A percentile compares a stretch with the other conserved stretches of the same genome.
Evolutionary conservation across 495 filamentous ascomycete species (phyloP).

Genomic region (Cetradonia linearis): DNA sequence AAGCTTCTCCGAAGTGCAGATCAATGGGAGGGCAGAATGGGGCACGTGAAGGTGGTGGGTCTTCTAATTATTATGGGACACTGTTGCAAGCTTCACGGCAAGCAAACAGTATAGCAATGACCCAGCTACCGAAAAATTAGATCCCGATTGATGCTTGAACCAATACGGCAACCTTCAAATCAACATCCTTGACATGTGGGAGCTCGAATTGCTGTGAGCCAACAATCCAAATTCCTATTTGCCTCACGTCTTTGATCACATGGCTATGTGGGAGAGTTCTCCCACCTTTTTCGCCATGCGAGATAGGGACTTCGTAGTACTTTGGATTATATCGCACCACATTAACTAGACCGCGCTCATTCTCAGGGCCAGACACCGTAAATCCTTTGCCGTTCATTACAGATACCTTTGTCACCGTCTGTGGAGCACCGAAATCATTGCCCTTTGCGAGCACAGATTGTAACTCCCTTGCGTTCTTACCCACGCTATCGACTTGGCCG

Average conservation of each 20-base stretch:
- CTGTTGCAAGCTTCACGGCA: neutral
- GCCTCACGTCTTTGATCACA: constrained; percentile 3
- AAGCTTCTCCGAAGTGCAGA: neutral
- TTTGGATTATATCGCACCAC: constrained; percentile 1
- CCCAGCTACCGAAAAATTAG: neutral
- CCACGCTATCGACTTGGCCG: constrained; percentile 6
- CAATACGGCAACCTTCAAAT: constrained; percentile 11
- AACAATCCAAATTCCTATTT: neutral
- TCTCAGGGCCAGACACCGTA: neutral
- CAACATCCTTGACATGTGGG: neutral
- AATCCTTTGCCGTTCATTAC: neutral
- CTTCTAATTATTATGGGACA: neutral
- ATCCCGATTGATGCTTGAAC: neutral
- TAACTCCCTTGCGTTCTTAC: neutral
- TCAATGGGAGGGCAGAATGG: neutral
- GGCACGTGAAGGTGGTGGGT: too few relatives aligned
- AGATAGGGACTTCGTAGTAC: constrained; percentile 1
- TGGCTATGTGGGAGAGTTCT: neutral
- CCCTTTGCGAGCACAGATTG: neutral
- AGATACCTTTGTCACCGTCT: neutral
- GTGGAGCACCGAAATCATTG: neutral
- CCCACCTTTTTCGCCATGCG: constrained; percentile 11
- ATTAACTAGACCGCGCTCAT: neutral
- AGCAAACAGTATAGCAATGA: too few relatives aligned
- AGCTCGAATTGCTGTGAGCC: neutral